Conservation (phyloP, 129 eudicot genomes). For the Flaveria trinervia region DNA sequence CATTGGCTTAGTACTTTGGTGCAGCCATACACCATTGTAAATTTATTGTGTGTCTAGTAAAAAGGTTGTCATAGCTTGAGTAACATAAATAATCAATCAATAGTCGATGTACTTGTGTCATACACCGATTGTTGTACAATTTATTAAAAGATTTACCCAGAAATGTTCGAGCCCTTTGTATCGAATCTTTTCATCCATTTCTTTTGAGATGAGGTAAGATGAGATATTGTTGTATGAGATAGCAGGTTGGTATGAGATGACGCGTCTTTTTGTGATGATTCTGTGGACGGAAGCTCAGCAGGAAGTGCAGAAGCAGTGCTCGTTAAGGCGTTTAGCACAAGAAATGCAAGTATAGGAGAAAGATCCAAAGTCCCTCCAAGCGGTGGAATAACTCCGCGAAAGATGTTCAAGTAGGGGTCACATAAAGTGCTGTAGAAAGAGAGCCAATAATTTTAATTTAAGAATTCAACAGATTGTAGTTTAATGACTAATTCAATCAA, state of each 20-base stretch:
- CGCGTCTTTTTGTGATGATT: slow-evolving; percentile 34
- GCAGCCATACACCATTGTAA: too few species aligned
- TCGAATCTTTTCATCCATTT: slow-evolving; percentile 74
- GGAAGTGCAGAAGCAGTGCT: slow-evolving; percentile 93
- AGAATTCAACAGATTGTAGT: too few species aligned
- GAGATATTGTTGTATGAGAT: slow-evolving; percentile 29
- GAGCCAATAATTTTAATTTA: too few species aligned
- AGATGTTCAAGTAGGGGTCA: slow-evolving; percentile 92
- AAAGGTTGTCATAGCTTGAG: not conserved
- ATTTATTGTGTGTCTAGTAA: too few species aligned
- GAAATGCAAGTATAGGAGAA: slow-evolving; percentile 91
- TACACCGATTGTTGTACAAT: too few species aligned
- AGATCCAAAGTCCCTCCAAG: slow-evolving; percentile 93
- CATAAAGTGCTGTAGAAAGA: slow-evolving; percentile 76
- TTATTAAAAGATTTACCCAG: slow-evolving; percentile 1
- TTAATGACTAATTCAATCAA: too few species aligned
- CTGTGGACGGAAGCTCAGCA: slow-evolving; percentile 72
- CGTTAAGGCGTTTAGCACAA: slow-evolving; percentile 78
- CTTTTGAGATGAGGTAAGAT: slow-evolving; percentile 56
- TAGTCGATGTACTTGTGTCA: not conserved
- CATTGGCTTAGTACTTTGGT: not conserved
- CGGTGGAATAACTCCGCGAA: slow-evolving; percentile 91
- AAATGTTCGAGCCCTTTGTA: slow-evolving; percentile 36
- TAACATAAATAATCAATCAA: too few species aligned
- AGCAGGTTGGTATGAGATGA: slow-evolving; percentile 22